Evolutionary conservation across 257 asterid genomes (phyloP), one percentile per base, ranked within the genome.

Genomic region (Lycium barbarum): DNA sequence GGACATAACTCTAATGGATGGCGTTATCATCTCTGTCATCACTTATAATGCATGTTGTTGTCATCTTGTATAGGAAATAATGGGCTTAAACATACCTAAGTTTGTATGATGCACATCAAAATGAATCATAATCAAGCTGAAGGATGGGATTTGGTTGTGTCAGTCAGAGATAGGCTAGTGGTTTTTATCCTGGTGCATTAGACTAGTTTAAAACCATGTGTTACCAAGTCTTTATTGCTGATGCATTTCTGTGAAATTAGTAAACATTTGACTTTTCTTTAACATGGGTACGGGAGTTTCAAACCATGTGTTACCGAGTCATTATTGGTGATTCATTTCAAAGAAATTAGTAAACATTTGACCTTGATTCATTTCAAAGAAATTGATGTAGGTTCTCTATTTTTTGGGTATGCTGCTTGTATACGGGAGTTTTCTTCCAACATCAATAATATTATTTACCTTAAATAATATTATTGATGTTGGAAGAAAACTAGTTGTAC

Each of bases 321-420:
- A 0, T 73, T 47, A 20, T 73, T 45, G 36, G 2, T 73, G 38
- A 11, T 45, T 45, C 58, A 45, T 72, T 72, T 72, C 80, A n/a
- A 47, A n/a, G 80, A n/a, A 73, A 72, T 45, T n/a, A 45, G 79
- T 9, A 72, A 54, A 72, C 33, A 72, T 43, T 45, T 72, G 80
- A 72, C 80, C n/a, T n/a, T 43, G 36, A 45, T 72, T 45, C 57
- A 72, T 45, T 72, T 72, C 79, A 17, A 71, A 71, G 79, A 40
- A 43, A 71, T 71, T 38, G 79, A 70, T 70, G 35, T 40, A 40
- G 54, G 54, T 70, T 70, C 79, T 70, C 54, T 40, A 40, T 17
- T 7, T 45, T 43, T 4, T 5, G 17, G 4, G 80, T 33, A n/a
- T 72, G 43, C 17, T 72, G 38, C 59, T 73, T 6, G 12, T 73